Evolutionary conservation across 2,329 filamentous ascomycete species (phyloP).

Genomic region (Emmonsia crescens): DNA sequence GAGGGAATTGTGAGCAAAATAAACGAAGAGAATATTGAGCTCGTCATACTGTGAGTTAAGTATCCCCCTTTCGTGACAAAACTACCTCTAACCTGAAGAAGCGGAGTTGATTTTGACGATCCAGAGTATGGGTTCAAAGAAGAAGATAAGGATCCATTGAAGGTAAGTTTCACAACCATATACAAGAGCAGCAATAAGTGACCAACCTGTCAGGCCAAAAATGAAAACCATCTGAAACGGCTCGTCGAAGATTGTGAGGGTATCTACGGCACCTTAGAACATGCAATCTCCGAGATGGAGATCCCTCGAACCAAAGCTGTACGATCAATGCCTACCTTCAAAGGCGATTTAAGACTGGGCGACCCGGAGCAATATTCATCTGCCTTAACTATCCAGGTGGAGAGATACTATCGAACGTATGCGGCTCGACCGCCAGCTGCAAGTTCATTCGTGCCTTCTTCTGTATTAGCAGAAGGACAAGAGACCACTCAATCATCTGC

Average conservation of each 20-base stretch:
- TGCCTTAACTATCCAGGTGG: constrained; percentile 72
- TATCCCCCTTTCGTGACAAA: not conserved
- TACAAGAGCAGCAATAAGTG: not conserved
- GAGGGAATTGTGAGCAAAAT: constrained; percentile 62
- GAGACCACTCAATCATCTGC: constrained; percentile 44
- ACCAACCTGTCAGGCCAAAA: constrained; percentile 42
- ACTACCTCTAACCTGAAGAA: constrained; percentile 29
- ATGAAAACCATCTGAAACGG: constrained; percentile 57
- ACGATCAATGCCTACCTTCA: constrained; percentile 68
- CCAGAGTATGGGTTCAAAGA: constrained; percentile 83
- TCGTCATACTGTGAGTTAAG: constrained; percentile 60
- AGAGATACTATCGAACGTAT: constrained; percentile 82
- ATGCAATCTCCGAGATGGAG: constrained; percentile 70
- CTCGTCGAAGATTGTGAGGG: constrained; percentile 61
- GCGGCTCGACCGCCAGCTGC: constrained; percentile 63
- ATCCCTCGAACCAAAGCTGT: constrained; percentile 65
- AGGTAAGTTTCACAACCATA: constrained; percentile 40
- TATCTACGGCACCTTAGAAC: constrained; percentile 69
- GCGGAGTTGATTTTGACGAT: constrained; percentile 90
- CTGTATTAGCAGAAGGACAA: constrained; percentile 38
- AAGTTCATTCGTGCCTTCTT: constrained; percentile 58
- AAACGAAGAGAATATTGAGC: constrained; percentile 62
- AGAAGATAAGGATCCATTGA: constrained; percentile 63
- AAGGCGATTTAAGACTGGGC: constrained; percentile 69
- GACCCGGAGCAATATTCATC: constrained; percentile 61